Conservation (phyloP, 805 yeast genomes). For the Candida quercuum region DNA sequence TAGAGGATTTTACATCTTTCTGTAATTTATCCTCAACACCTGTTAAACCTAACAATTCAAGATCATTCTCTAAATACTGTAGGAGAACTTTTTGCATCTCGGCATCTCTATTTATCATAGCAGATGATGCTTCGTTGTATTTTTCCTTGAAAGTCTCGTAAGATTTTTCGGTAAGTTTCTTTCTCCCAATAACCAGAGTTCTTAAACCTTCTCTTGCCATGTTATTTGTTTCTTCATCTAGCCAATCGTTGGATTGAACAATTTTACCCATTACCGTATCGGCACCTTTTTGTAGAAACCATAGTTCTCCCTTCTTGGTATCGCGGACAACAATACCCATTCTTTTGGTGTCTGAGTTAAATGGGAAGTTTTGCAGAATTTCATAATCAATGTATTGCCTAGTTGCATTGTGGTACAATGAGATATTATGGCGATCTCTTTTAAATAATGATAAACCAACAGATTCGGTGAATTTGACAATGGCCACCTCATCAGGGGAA, state of each 20-base stretch:
- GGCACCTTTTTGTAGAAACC: slow-evolving; percentile 94
- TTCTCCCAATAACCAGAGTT: slow-evolving; percentile 90
- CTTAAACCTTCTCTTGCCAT: slow-evolving; percentile 98
- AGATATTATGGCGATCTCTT: slow-evolving; percentile 76
- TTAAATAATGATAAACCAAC: slow-evolving; percentile 78
- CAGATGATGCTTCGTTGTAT: slow-evolving; percentile 67
- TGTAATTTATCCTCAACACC: slow-evolving; percentile 98
- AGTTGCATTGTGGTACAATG: slow-evolving; percentile 58
- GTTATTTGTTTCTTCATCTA: slow-evolving; percentile 94
- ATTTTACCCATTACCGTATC: slow-evolving; percentile 87
- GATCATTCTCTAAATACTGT: slow-evolving; percentile 70
- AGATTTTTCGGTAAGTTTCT: slow-evolving; percentile 47
- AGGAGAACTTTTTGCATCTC: slow-evolving; percentile 64
- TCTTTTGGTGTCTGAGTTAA: slow-evolving; percentile 90
- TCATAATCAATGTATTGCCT: slow-evolving; percentile 51
- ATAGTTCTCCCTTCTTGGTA: slow-evolving; percentile 55
- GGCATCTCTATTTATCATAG: slow-evolving; percentile 76
- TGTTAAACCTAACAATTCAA: slow-evolving; percentile 86
- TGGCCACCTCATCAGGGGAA: slow-evolving; percentile 97
- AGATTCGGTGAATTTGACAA: slow-evolving; percentile 82
- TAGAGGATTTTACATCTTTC: slow-evolving; percentile 83
- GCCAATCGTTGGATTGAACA: slow-evolving; percentile 88
- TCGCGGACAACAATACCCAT: slow-evolving; percentile 88
- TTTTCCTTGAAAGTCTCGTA: slow-evolving; percentile 60
- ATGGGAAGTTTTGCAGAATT: slow-evolving; percentile 83